Evolutionary conservation across 192 early-diverging fungal genomes (phyloP), one percentile per base, ranked within the genome.

Genomic region (Cetraspora pellucida): DNA sequence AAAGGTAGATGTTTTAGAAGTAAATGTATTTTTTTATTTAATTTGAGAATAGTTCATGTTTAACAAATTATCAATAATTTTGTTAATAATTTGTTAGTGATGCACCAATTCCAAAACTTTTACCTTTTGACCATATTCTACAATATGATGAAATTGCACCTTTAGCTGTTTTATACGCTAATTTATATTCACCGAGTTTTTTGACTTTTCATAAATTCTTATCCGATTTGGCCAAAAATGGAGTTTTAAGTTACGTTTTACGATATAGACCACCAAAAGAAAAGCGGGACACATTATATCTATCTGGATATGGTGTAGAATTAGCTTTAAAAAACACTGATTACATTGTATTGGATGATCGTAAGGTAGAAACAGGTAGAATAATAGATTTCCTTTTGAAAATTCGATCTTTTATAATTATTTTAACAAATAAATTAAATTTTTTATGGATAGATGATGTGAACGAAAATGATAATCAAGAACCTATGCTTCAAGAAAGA

Each of bases 281-380:
- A 30, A 58, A 45, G 8, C 37, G 9, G 30, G 25, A 75, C 19
- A 81, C 78, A 17, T 75, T 96, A 25, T 77, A 85, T 13, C 81
- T 99, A 30, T 81, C 91, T 13, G 98, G 98, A 71, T 99, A 97
- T 73, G 96, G 96, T 2, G 95, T 95, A 10, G 95, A 96, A 80
- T 85, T 99, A 49, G 92, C 90, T 14, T 77, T 99, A n/a, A 99
- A 99, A 83, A 97, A 89, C 66, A 95, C 95, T 10, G 98, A 99
- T 79, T 99, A 99, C 84, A 92, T 94, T 81, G 96, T 96, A 21
- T 92, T 93, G 50, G 97, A 99, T 76, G 97, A 99, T 81, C 91
- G 96, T 25, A 87, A 91, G 55, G 82, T 89, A 66, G 87, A 82
- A 47, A 80, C 76, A 28, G 77, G 83, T 75, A 50, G 57, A 16